Conservation (phyloP, 1,284 basidiomycete genomes). For the Leccinum laetum region DNA sequence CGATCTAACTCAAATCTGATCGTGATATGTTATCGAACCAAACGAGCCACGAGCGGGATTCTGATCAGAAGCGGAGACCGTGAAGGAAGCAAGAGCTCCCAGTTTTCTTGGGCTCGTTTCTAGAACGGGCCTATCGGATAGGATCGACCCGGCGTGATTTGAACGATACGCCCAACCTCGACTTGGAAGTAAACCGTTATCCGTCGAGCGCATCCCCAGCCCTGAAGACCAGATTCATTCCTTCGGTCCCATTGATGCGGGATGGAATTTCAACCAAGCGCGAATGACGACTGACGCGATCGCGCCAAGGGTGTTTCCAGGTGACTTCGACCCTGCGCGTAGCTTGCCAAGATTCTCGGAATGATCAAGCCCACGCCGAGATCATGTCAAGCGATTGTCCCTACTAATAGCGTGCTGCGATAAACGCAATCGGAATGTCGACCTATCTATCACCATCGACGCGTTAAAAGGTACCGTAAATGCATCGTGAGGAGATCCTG, state of each 20-base stretch:
- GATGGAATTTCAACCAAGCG: neutral
- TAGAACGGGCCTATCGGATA: neutral
- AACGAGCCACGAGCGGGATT: too few species aligned
- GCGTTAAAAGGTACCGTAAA: neutral
- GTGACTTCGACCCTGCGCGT: neutral
- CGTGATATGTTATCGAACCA: too few species aligned
- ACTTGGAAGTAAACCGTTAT: neutral
- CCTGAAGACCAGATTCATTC: neutral
- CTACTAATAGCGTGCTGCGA: neutral
- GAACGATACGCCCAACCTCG: neutral
- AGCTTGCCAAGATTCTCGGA: neutral
- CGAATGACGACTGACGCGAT: neutral
- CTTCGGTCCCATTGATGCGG: neutral
- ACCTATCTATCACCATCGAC: neutral
- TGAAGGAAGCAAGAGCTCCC: neutral
- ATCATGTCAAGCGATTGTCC: neutral
- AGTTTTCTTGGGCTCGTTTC: neutral
- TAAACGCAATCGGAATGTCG: neutral
- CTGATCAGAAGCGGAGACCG: neutral
- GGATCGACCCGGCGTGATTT: neutral
- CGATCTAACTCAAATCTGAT: too few species aligned
- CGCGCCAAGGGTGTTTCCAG: neutral
- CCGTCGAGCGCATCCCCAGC: neutral
- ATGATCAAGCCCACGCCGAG: neutral
- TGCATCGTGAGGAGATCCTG: neutral